Evolutionary conservation across 1,284 basidiomycete genomes (phyloP).

Genomic region (Termitomyces sp.): DNA sequence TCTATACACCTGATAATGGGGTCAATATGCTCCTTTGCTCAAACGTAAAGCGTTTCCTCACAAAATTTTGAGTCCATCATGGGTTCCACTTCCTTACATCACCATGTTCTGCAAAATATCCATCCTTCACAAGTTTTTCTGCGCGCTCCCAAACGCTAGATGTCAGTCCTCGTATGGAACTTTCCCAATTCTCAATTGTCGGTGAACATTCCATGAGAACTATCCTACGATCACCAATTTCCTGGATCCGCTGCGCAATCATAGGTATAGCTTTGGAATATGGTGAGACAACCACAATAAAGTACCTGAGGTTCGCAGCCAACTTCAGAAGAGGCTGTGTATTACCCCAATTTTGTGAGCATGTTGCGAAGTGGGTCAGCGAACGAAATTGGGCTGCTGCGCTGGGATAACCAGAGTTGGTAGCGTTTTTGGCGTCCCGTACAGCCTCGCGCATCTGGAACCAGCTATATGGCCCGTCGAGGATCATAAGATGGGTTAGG

Average conservation of each 20-base stretch:
- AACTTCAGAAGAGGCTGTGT: slow-evolving; percentile 16
- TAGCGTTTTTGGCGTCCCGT: slow-evolving; percentile 9
- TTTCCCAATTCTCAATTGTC: slow-evolving; percentile 16
- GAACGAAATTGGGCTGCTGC: slow-evolving; percentile 12
- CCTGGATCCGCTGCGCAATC: slow-evolving; percentile 15
- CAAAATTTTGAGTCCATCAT: neutral
- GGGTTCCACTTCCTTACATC: neutral
- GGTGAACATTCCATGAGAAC: slow-evolving; percentile 15
- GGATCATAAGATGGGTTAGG: slow-evolving; percentile 21
- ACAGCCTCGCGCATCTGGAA: slow-evolving; percentile 17
- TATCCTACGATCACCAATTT: slow-evolving; percentile 17
- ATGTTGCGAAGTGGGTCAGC: slow-evolving; percentile 18
- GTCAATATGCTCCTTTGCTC: neutral
- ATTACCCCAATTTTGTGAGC: slow-evolving; percentile 20
- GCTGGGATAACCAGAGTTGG: slow-evolving; percentile 1
- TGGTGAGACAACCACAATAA: slow-evolving; percentile 16
- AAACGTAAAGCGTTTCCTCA: neutral
- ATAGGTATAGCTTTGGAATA: slow-evolving; percentile 10
- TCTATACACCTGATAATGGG: neutral
- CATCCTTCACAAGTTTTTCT: slow-evolving; percentile 13
- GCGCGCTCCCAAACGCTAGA: slow-evolving; percentile 16
- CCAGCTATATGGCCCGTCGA: slow-evolving; percentile 20
- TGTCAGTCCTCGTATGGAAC: slow-evolving; percentile 7
- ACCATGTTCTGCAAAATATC: slow-evolving; percentile 10
- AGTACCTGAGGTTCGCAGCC: slow-evolving; percentile 16